Percentiles rank a stretch among this genome's conserved stretches.
Evolutionary conservation across 768 basidiomycete species (phyloP).

Genomic region (Pulveroboletus sp.): DNA sequence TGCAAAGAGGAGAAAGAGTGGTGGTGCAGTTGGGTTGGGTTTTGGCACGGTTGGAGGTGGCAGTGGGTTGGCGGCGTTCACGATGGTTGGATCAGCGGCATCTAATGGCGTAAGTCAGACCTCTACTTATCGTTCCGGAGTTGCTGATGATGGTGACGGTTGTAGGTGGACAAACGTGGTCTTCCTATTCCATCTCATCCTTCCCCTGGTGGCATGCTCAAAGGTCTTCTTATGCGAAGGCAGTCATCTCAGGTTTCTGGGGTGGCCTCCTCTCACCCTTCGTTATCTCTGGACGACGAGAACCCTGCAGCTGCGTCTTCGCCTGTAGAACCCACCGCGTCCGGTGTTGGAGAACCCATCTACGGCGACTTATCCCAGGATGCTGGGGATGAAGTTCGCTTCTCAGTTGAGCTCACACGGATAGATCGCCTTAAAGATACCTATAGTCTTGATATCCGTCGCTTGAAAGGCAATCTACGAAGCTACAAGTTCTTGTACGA

Average conservation of each 20-base stretch:
- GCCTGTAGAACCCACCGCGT: conserved; percentile 36
- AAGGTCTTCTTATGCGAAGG: conserved; percentile 83
- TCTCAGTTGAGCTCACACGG: conserved; percentile 90
- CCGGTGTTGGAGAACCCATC: conserved; percentile 43
- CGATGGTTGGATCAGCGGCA: conserved; percentile 75
- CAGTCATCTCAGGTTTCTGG: conserved; percentile 76
- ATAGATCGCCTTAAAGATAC: conserved; percentile 87
- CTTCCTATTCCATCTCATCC: conserved; percentile 77
- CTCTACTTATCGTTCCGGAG: not conserved
- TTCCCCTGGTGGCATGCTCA: conserved; percentile 73
- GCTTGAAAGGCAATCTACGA: conserved; percentile 87
- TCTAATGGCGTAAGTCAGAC: conserved; percentile 71
- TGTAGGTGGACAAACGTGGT: conserved; percentile 84
- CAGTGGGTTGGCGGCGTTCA: conserved; percentile 64
- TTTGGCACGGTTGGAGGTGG: conserved; percentile 35
- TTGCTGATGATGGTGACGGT: conserved; percentile 2
- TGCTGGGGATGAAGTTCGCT: conserved; percentile 92
- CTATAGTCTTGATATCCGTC: conserved; percentile 86
- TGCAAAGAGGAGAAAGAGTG: conserved; percentile 63
- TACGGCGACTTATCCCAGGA: conserved; percentile 84
- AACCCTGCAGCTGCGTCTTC: conserved; percentile 19
- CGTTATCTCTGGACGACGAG: conserved; percentile 48
- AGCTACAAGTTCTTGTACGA: conserved; percentile 93
- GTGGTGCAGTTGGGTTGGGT: conserved; percentile 39
- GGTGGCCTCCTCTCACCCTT: conserved; percentile 35